Conservation (phyloP, 768 basidiomycete genomes). For the Thelephora aurantiotincta region DNA sequence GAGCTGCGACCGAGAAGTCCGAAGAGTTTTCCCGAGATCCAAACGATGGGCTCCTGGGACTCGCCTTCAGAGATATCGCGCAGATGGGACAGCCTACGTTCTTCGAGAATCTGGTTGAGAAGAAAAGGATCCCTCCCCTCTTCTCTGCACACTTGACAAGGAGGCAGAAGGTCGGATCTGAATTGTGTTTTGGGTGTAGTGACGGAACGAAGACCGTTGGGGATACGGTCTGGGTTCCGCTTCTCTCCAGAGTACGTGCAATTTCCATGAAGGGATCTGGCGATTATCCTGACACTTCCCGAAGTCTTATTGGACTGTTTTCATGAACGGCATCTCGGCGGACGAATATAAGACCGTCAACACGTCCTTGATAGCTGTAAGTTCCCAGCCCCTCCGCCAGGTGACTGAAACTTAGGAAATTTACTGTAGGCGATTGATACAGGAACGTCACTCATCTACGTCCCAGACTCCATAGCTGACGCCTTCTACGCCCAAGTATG, state of each 20-base stretch:
- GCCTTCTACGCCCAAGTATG: slow-evolving; percentile 33
- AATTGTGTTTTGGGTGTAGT: slow-evolving; percentile 33
- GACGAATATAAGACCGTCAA: slow-evolving; percentile 10
- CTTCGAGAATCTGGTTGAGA: slow-evolving; percentile 46
- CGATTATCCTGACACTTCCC: background rate
- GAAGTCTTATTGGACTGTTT: slow-evolving; percentile 50
- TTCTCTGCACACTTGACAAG: slow-evolving; percentile 51
- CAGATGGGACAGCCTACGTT: slow-evolving; percentile 33
- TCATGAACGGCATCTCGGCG: slow-evolving; percentile 30
- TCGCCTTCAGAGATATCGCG: slow-evolving; percentile 48
- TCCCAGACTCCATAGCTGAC: slow-evolving; percentile 28
- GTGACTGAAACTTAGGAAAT: slow-evolving; percentile 1
- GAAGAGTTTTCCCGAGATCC: slow-evolving; percentile 35
- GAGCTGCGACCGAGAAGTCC: slow-evolving; percentile 32
- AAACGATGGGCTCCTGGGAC: slow-evolving; percentile 43
- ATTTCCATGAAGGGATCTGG: background rate
- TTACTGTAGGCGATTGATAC: slow-evolving; percentile 45
- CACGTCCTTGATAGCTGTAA: slow-evolving; percentile 24
- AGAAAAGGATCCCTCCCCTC: slow-evolving; percentile 26
- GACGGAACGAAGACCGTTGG: slow-evolving; percentile 24
- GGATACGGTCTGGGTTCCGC: slow-evolving; percentile 22
- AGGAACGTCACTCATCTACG: slow-evolving; percentile 51
- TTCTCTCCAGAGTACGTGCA: slow-evolving; percentile 19
- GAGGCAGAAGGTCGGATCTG: slow-evolving; percentile 25
- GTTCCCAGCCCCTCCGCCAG: slow-evolving; percentile 3